Percentiles rank a stretch among this genome's conserved stretches.
These are phyloP conservation scores for Jamesozyma hellenica DNA, from an alignment of 805 yeast species.

Conservation along the genomic window DNA sequence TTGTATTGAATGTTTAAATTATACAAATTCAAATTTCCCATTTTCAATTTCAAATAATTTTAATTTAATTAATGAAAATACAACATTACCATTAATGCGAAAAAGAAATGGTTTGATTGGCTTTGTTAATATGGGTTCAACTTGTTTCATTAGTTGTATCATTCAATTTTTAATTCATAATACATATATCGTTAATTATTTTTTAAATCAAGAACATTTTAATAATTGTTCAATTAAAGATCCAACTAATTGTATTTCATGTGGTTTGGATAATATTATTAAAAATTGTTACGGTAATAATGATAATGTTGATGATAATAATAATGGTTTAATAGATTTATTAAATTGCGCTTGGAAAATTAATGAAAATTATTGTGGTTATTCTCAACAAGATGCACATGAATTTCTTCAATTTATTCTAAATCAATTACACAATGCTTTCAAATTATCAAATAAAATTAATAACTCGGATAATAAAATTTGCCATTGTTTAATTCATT, in stretches of 20 bases:
- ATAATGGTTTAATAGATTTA: constrained; percentile 67
- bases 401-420: constrained; percentile 91
- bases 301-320: not conserved
- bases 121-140: constrained; percentile 87
- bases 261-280: constrained; percentile 75
- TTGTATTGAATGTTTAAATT: constrained; percentile 72
- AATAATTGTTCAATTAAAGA: constrained; percentile 22
- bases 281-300: constrained; percentile 52
- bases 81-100: constrained; percentile 26
- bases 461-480: constrained; percentile 6
- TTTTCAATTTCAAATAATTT: constrained; percentile 20
- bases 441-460: constrained; percentile 12
- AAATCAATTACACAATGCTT: constrained; percentile 62
- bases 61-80: constrained; percentile 16
- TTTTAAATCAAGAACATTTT: constrained; percentile 39
- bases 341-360: constrained; percentile 83
- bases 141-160: constrained; percentile 94
- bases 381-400: constrained; percentile 96
- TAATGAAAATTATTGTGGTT: constrained; percentile 81
- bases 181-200: constrained; percentile 72
- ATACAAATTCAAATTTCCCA: constrained; percentile 24
- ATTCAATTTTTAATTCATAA: constrained; percentile 84
- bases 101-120: constrained; percentile 80
- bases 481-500: constrained; percentile 76
- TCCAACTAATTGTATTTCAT: constrained; percentile 53